Evolutionary conservation across 441 rosid genomes (phyloP).

Genomic region (Manihot esculenta): DNA sequence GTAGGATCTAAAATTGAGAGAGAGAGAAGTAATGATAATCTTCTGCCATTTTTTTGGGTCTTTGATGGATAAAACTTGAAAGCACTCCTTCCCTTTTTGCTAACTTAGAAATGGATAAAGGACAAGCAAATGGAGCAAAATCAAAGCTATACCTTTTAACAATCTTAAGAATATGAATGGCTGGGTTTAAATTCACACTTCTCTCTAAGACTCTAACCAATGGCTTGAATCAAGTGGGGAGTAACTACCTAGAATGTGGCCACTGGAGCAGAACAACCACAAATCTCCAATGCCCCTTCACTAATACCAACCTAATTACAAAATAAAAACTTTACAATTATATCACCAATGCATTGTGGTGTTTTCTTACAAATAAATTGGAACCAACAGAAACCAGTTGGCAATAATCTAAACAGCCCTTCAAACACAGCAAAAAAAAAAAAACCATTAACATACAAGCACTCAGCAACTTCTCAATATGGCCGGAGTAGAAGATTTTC

Average conservation of each 20-base stretch:
- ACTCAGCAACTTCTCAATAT: constrained; percentile 21
- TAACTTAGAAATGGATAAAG: not conserved
- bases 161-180: constrained; percentile 22
- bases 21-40: not conserved
- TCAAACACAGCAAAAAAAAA: constrained; percentile 26
- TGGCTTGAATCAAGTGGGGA: constrained; percentile 22
- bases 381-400: constrained; percentile 40
- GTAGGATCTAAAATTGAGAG: not conserved
- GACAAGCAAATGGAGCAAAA: not conserved
- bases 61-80: not conserved
- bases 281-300: constrained; percentile 37
- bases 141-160: constrained; percentile 6
- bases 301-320: constrained; percentile 38
- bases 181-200: constrained; percentile 24
- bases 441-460: constrained; percentile 31
- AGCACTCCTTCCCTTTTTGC: not conserved
- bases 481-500: constrained; percentile 17
- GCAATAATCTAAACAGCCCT: constrained; percentile 41
- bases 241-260: constrained; percentile 39
- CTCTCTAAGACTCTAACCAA: constrained; percentile 17
- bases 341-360: constrained; percentile 40
- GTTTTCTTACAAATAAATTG: constrained; percentile 43
- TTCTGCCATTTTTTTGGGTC: not conserved
- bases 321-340: constrained; percentile 61
- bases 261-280: constrained; percentile 38